phyloP scores from a whole-genome alignment of 1,139 yeast genomes.

The Wickerhamomyces sp. region DNA sequence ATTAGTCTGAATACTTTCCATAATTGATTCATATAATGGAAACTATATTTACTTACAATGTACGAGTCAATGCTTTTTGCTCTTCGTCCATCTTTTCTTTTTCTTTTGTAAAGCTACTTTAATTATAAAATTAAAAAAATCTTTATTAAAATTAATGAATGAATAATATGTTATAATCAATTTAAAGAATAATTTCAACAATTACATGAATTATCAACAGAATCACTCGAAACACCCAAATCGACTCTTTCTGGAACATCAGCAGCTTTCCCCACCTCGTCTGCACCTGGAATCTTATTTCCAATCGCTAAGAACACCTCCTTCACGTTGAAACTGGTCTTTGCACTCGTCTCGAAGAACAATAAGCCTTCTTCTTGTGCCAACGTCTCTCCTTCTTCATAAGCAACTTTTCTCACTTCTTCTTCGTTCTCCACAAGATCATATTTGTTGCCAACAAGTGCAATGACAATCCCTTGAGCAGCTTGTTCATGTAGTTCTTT shows the following conservation, averaged over 20 bases:
- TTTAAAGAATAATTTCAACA: slow-evolving; percentile 18
- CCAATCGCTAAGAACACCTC: slow-evolving; percentile 93
- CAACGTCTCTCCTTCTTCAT: slow-evolving; percentile 78
- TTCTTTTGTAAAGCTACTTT: background rate
- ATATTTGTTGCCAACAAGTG: slow-evolving; percentile 88
- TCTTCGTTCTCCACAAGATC: slow-evolving; percentile 51
- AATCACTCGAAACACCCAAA: slow-evolving; percentile 29
- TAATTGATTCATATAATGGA: too few relatives aligned
- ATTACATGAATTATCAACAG: slow-evolving; percentile 25
- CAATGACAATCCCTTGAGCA: slow-evolving; percentile 82
- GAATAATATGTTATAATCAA: background rate
- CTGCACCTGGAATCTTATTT: slow-evolving; percentile 58
- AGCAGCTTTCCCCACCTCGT: slow-evolving; percentile 22
- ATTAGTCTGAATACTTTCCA: background rate
- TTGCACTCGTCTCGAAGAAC: slow-evolving; percentile 94
- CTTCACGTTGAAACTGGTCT: slow-evolving; percentile 85
- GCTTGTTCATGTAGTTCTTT: slow-evolving; percentile 96
- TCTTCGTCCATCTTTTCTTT: background rate
- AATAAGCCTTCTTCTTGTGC: slow-evolving; percentile 82
- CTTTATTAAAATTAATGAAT: too few relatives aligned
- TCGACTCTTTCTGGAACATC: slow-evolving; percentile 30
- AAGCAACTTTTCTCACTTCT: slow-evolving; percentile 66
- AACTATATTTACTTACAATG: slow-evolving; percentile 2
- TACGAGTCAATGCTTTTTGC: slow-evolving; percentile 4
- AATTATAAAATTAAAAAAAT: background rate